Percentiles rank a stretch among this genome's conserved stretches.
These are phyloP conservation scores for Lunularia cruciata DNA, from an alignment of 225 moss, liverwort and hornwort genomes.

Conservation along the genomic window DNA sequence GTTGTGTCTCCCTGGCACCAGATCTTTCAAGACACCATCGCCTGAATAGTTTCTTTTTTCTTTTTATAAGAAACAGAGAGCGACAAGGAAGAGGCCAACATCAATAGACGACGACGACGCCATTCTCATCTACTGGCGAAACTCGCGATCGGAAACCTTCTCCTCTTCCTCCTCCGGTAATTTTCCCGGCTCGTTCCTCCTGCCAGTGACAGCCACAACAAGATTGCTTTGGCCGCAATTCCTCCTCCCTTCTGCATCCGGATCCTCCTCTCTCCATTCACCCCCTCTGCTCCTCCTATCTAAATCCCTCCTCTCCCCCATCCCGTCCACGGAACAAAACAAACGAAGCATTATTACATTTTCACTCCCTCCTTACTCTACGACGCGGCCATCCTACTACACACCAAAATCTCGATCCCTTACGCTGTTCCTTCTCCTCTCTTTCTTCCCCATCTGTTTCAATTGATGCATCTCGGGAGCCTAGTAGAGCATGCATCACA, in stretches of 20 bases:
- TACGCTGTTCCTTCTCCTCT: background rate
- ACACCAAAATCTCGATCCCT: too few species aligned
- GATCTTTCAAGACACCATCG: background rate
- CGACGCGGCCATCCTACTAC: background rate
- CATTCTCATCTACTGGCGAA: too few species aligned
- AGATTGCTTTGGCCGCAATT: slow-evolving; percentile 14
- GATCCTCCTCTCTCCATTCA: background rate
- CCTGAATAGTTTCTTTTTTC: background rate
- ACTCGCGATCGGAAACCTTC: background rate
- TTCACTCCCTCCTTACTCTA: background rate
- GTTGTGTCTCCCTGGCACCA: slow-evolving; percentile 1
- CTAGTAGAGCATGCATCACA: too few species aligned
- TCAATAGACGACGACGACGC: background rate
- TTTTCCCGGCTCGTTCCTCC: background rate
- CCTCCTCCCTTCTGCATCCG: background rate
- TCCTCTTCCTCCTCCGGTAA: too few species aligned
- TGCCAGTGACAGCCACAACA: background rate
- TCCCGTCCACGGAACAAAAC: background rate
- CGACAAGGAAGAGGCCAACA: background rate
- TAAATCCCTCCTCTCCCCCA: background rate
- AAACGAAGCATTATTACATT: too few species aligned
- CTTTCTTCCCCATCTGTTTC: background rate
- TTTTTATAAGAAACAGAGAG: background rate
- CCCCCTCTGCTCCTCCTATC: background rate
- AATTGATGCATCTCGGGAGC: slow-evolving; percentile 17